Conservation (phyloP, 768 basidiomycete genomes). For the Podaxis sp. region DNA sequence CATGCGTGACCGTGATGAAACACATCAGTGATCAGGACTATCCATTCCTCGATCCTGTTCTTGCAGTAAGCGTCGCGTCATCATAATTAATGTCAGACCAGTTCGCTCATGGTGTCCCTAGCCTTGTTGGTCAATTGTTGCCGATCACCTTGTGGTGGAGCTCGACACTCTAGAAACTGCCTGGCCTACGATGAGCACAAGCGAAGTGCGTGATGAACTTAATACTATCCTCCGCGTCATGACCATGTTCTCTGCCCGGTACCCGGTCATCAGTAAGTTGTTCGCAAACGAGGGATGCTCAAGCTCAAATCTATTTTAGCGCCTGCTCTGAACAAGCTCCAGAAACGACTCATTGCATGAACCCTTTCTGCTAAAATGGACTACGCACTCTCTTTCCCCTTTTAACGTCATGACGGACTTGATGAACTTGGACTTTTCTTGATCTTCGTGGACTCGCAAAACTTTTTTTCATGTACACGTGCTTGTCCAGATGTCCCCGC, state of each 20-base stretch:
- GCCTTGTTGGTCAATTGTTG: constrained; percentile 73
- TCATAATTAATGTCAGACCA: neutral
- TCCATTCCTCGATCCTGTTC: constrained; percentile 73
- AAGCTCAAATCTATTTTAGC: constrained; percentile 23
- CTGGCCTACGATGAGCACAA: constrained; percentile 59
- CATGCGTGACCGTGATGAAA: constrained; percentile 59
- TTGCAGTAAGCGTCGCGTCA: constrained; percentile 52
- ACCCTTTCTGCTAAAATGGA: constrained; percentile 19
- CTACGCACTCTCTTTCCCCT: constrained; percentile 9
- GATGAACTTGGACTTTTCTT: constrained; percentile 2
- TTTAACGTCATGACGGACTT: constrained; percentile 19
- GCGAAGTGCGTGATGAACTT: constrained; percentile 64
- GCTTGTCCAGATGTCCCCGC: neutral
- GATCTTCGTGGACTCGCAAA: constrained; percentile 12
- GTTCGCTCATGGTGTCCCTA: constrained; percentile 24
- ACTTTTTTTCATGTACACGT: constrained; percentile 4
- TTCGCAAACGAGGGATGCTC: neutral
- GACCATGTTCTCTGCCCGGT: constrained; percentile 56
- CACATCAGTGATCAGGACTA: constrained; percentile 65
- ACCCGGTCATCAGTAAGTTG: constrained; percentile 54
- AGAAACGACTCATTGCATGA: constrained; percentile 38
- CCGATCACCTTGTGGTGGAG: constrained; percentile 67
- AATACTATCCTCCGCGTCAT: constrained; percentile 62
- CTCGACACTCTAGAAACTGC: constrained; percentile 61
- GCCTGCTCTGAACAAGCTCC: constrained; percentile 39